Evolutionary conservation across 441 rosid species (phyloP).

Genomic region (Pelargonium citronellum): DNA sequence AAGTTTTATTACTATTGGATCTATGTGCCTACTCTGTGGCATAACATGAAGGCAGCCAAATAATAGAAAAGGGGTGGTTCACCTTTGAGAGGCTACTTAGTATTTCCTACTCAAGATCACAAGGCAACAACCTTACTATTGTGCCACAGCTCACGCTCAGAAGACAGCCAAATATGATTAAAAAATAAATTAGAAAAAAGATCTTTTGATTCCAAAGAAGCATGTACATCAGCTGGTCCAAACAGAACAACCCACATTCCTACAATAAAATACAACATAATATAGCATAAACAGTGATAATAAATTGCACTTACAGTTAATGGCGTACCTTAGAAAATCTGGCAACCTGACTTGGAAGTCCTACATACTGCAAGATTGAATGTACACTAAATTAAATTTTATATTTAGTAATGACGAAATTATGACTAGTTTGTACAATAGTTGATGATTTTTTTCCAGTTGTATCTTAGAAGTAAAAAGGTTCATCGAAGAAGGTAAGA

Average conservation of each 20-base stretch:
- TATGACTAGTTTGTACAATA: no score
- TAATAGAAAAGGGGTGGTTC: neutral
- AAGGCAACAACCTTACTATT: no score
- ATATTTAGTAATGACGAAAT: neutral
- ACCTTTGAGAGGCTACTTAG: no score
- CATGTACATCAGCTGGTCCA: neutral
- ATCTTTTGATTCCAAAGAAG: neutral
- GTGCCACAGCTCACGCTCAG: no score
- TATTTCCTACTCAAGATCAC: no score
- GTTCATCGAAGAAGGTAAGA: no score
- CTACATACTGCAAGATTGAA: constrained; percentile 57
- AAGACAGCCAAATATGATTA: no score
- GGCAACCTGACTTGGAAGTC: constrained; percentile 96
- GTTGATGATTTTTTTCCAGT: no score
- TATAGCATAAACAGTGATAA: no score
- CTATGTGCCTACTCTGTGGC: neutral
- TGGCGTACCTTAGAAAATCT: constrained; percentile 73
- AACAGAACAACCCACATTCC: no score
- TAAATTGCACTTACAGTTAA: neutral
- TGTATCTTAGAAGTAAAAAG: no score
- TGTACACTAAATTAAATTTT: constrained; percentile 9
- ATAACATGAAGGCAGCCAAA: neutral
- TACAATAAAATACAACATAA: neutral
- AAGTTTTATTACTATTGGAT: no score
- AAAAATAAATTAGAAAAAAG: neutral